Conservation (phyloP, 148 eudicot species). For the Polygonum aviculare region DNA sequence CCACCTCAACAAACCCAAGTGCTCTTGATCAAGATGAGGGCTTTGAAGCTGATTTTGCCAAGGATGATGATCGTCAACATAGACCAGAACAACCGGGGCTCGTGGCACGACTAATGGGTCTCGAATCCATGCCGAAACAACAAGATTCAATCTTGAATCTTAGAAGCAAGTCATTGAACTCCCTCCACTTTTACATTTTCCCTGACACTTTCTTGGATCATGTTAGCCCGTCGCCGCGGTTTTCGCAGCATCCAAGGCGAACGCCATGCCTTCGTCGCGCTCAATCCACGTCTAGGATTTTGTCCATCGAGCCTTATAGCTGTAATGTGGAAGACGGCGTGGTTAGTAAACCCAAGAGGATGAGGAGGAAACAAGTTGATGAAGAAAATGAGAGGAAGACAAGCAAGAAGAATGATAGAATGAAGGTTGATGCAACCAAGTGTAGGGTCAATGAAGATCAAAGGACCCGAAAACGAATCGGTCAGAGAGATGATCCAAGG, state of each 20-base stretch:
- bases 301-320: not conserved
- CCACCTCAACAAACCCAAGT: not conserved
- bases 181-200: slow-evolving; percentile 21
- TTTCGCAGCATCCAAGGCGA: slow-evolving; percentile 2
- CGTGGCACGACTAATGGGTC: slow-evolving; percentile 60
- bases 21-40: not conserved
- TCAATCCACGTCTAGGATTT: not conserved
- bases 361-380: not conserved
- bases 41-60: not conserved
- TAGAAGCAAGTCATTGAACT: slow-evolving; percentile 49
- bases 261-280: not conserved
- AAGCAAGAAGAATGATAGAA: not conserved
- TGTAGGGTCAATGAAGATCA: not conserved
- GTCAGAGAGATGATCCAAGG: not conserved
- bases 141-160: slow-evolving; percentile 23
- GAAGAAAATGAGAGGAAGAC: not conserved
- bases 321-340: not conserved
- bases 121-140: slow-evolving; percentile 38
- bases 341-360: not conserved
- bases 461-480: not conserved
- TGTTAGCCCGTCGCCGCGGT: not conserved
- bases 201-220: slow-evolving; percentile 10
- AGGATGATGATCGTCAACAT: not conserved
- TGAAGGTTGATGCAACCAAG: not conserved
- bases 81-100: slow-evolving; percentile 26